Conservation (phyloP, 441 rosid genomes). For the Omphalea diandra region DNA sequence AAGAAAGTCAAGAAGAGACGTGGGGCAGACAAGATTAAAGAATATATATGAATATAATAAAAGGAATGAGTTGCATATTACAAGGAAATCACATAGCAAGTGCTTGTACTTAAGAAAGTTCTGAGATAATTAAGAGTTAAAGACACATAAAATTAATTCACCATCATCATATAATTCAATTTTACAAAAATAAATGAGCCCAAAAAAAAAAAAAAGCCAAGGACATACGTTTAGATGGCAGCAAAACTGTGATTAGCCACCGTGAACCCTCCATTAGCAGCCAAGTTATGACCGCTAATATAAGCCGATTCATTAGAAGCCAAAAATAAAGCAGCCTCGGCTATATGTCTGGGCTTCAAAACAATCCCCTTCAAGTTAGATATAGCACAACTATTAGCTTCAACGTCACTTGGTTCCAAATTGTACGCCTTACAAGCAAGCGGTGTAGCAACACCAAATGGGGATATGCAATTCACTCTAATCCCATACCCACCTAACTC, state of each 20-base stretch:
- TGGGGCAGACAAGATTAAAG: too few species aligned
- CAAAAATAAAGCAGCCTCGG: slow-evolving; percentile 76
- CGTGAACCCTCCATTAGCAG: slow-evolving; percentile 75
- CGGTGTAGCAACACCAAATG: slow-evolving; percentile 76
- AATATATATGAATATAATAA: too few species aligned
- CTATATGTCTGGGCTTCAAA: slow-evolving; percentile 66
- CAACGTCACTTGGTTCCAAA: slow-evolving; percentile 46
- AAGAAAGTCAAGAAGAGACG: too few species aligned
- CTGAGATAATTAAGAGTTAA: too few species aligned
- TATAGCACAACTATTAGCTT: slow-evolving; percentile 37
- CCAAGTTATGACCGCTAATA: slow-evolving; percentile 76
- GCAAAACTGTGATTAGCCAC: slow-evolving; percentile 45
- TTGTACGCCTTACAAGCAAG: slow-evolving; percentile 49
- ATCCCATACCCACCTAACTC: slow-evolving; percentile 79
- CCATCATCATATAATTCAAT: too few species aligned
- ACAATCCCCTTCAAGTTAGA: slow-evolving; percentile 68
- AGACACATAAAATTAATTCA: too few species aligned
- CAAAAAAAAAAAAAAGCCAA: background rate
- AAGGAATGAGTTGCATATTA: too few species aligned
- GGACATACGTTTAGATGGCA: too few species aligned
- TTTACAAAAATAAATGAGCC: slow-evolving; percentile 7
- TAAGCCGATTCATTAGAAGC: slow-evolving; percentile 83
- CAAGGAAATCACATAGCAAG: too few species aligned
- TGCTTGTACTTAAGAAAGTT: too few species aligned
- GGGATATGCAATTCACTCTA: slow-evolving; percentile 74